Percentiles rank a stretch among this genome's conserved stretches.
These are phyloP conservation scores for Cyberlindnera bimundalis DNA, from an alignment of 805 yeast genomes.

Conservation along the genomic window DNA sequence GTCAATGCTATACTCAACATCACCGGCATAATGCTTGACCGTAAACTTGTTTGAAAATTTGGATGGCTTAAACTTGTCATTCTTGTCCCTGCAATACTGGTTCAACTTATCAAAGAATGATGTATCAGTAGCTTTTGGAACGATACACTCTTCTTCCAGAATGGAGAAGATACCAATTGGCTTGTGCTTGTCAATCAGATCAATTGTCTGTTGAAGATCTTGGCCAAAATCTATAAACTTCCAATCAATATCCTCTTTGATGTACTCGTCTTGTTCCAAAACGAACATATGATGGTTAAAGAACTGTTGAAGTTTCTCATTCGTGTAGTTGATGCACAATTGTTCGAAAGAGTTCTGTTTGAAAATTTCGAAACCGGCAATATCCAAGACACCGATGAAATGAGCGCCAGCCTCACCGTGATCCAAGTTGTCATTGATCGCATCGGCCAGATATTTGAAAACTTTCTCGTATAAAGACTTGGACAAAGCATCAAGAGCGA, in stretches of 20 bases:
- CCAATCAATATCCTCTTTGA: slow-evolving; percentile 94
- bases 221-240: slow-evolving; percentile 93
- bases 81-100: slow-evolving; percentile 53
- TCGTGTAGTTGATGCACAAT: slow-evolving; percentile 94
- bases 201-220: slow-evolving; percentile 92
- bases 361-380: slow-evolving; percentile 97
- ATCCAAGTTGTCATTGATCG: slow-evolving; percentile 68
- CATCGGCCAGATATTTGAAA: slow-evolving; percentile 71
- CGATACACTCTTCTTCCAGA: slow-evolving; percentile 91
- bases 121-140: slow-evolving; percentile 83
- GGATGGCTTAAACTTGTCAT: slow-evolving; percentile 65
- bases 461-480: slow-evolving; percentile 82
- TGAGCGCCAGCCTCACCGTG: slow-evolving; percentile 40
- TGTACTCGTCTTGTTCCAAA: slow-evolving; percentile 93
- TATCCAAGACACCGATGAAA: slow-evolving; percentile 94
- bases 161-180: slow-evolving; percentile 83
- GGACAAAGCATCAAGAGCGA: slow-evolving; percentile 81
- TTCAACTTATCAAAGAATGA: slow-evolving; percentile 80
- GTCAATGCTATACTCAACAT: slow-evolving; percentile 87
- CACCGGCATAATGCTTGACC: slow-evolving; percentile 91
- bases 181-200: slow-evolving; percentile 70
- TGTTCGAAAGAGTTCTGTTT: slow-evolving; percentile 94
- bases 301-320: slow-evolving; percentile 95
- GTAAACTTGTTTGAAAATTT: slow-evolving; percentile 75
- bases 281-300: slow-evolving; percentile 98